These are phyloP conservation scores for Debaryomyces prosopidis DNA, from an alignment of 805 yeast species.

Conservation along the genomic window DNA sequence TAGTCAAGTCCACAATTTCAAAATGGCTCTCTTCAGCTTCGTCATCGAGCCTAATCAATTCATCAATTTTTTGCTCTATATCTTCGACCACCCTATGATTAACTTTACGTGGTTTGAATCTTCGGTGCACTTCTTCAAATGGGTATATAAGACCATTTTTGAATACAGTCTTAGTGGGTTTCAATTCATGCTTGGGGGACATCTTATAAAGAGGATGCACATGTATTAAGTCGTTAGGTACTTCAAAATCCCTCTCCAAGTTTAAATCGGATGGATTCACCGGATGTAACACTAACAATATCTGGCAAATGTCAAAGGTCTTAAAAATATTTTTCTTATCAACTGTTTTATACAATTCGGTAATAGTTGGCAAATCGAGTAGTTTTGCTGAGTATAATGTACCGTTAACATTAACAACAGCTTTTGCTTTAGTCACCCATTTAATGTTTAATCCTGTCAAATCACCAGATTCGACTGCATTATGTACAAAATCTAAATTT, in stretches of 20 bases:
- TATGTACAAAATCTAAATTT: conserved; percentile 69
- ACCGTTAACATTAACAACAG: conserved; percentile 69
- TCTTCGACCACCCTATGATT: conserved; percentile 71
- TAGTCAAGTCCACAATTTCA: conserved; percentile 65
- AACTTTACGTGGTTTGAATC: conserved; percentile 71
- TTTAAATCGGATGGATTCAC: conserved; percentile 40
- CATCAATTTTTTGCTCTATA: conserved; percentile 77
- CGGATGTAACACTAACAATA: conserved; percentile 69
- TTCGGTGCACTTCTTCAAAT: conserved; percentile 62
- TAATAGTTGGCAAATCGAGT: conserved; percentile 84
- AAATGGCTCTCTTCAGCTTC: conserved; percentile 80
- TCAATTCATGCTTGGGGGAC: conserved; percentile 36
- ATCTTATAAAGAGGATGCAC: conserved; percentile 41
- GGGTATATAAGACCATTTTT: conserved; percentile 89
- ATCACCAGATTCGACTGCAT: conserved; percentile 78
- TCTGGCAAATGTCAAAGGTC: conserved; percentile 82
- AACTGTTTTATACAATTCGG: conserved; percentile 84
- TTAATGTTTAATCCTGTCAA: conserved; percentile 69
- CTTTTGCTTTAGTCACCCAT: conserved; percentile 82
- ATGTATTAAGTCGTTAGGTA: conserved; percentile 32
- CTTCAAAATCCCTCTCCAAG: conserved; percentile 49
- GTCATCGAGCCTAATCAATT: conserved; percentile 70
- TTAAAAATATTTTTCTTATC: conserved; percentile 89
- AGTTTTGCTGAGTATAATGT: conserved; percentile 77
- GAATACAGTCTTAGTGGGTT: conserved; percentile 48